Base-by-base conservation (phyloP, 495 filamentous ascomycete species). In the Chlorociboria aeruginascens region DNA sequence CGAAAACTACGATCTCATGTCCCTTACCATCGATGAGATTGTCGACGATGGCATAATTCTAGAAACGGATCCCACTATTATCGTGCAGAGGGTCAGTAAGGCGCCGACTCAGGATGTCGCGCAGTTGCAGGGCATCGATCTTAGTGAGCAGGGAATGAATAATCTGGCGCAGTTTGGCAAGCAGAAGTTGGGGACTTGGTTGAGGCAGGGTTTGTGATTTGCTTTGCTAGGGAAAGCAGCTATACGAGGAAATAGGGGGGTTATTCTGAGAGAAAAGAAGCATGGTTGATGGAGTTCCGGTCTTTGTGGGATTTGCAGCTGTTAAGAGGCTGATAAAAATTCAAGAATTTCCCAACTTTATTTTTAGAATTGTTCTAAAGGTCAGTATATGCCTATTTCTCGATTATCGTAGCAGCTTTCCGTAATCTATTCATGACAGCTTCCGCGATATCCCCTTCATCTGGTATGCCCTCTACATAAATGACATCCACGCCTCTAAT, bases 81-180 rank as follows among this genome's bases (percentile, higher is more conserved):
- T 99, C 57, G 81, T 88, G 32, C 86, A 86, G 53, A 69, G 92
- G 45, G 93, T 96, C 57, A 93, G 85, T 71, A 79, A 82, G 58
- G 86, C 93, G 14, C 92, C 92, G n/a, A 78, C 80, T 47, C 84
- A 94, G 54, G 92, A 99, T 68, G 84, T 80, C 46, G 72, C 86
- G 14, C 85, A 84, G 53, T 77, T 97, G 61, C 85, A 89, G 71
- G 84, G 80, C 54, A 89, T 99, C 63, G 92, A 99, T 61, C 77
- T 99, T 36, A 87, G 85, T 39, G 92, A 99, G 66, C 89, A 97
- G 65, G 93, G 93, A 20, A 72, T 99, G 55, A 77, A 95, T 60
- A 97, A 97, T 69, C 74, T 89, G 43, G 93, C 90, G 74, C 85
- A 95, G 65, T 85, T 96, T 66, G 90, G 89, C 56, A 95, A 94